Evolutionary conservation across 805 yeast species (phyloP).

Genomic region (Yamadazyma laniorum): DNA sequence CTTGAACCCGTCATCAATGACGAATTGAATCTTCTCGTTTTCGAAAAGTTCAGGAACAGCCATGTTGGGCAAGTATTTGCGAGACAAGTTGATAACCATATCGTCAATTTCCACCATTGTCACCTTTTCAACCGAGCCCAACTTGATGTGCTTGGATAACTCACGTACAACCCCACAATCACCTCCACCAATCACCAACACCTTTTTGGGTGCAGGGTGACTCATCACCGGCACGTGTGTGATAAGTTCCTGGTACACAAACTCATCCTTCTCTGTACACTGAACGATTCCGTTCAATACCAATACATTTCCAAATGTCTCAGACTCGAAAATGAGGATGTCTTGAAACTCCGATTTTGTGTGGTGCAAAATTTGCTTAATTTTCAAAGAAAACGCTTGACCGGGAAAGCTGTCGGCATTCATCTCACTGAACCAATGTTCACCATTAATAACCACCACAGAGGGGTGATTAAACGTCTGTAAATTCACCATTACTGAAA

Average conservation of each 20-base stretch:
- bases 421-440: slow-evolving; percentile 75
- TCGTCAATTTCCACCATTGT: slow-evolving; percentile 89
- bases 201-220: slow-evolving; percentile 71
- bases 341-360: slow-evolving; percentile 76
- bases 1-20: slow-evolving; percentile 81
- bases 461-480: slow-evolving; percentile 27
- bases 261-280: slow-evolving; percentile 90
- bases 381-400: slow-evolving; percentile 71
- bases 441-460: slow-evolving; percentile 23
- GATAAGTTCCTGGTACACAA: slow-evolving; percentile 91
- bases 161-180: slow-evolving; percentile 95
- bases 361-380: slow-evolving; percentile 63
- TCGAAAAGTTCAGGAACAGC: slow-evolving; percentile 46
- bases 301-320: slow-evolving; percentile 79
- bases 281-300: slow-evolving; percentile 89
- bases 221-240: slow-evolving; percentile 78
- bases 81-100: slow-evolving; percentile 69
- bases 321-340: slow-evolving; percentile 72
- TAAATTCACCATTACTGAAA: slow-evolving; percentile 12
- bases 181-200: slow-evolving; percentile 91
- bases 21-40: slow-evolving; percentile 61
- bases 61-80: slow-evolving; percentile 76
- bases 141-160: slow-evolving; percentile 64
- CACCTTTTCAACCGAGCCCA: slow-evolving; percentile 55
- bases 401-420: slow-evolving; percentile 79